Conservation (phyloP, 2,329 filamentous ascomycete genomes). For the Apiospora kogelbergensis region DNA sequence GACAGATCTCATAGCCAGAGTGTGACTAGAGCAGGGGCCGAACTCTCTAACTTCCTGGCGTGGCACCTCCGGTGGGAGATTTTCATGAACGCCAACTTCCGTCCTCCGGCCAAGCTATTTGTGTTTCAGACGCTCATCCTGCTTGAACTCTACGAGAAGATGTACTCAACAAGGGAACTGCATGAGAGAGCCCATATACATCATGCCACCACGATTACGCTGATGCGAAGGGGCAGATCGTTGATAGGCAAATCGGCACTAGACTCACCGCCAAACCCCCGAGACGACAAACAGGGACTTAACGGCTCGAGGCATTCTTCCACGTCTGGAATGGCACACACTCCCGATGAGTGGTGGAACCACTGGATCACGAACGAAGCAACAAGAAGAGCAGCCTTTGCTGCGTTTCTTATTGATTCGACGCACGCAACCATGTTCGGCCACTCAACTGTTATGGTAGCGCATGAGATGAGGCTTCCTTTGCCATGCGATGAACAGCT, state of each 20-base stretch:
- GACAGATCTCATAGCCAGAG: constrained; percentile 78
- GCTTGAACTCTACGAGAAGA: constrained; percentile 94
- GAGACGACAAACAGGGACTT: constrained; percentile 53
- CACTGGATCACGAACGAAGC: constrained; percentile 95
- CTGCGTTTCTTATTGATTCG: constrained; percentile 91
- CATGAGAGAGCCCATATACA: constrained; percentile 97
- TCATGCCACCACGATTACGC: constrained; percentile 89
- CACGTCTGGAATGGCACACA: constrained; percentile 62
- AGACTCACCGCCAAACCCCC: constrained; percentile 77
- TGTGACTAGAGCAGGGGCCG: constrained; percentile 73
- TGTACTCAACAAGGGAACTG: constrained; percentile 88
- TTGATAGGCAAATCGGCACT: constrained; percentile 82
- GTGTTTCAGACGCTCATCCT: constrained; percentile 89
- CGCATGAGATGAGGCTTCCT: constrained; percentile 89
- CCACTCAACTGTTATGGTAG: constrained; percentile 94
- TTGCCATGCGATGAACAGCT: constrained; percentile 90
- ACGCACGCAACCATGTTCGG: constrained; percentile 98
- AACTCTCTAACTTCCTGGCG: constrained; percentile 85
- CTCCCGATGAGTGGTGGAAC: constrained; percentile 89
- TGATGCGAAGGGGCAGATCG: constrained; percentile 92
- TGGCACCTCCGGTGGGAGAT: constrained; percentile 96
- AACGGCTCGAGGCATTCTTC: constrained; percentile 61
- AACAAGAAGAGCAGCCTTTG: constrained; percentile 85
- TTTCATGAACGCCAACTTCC: constrained; percentile 87
- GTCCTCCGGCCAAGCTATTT: constrained; percentile 92